A percentile compares a stretch with the other conserved stretches of the same genome.
Evolutionary conservation across 1,139 yeast species (phyloP).

Genomic region (Keqinozyma sinolaborantium): DNA sequence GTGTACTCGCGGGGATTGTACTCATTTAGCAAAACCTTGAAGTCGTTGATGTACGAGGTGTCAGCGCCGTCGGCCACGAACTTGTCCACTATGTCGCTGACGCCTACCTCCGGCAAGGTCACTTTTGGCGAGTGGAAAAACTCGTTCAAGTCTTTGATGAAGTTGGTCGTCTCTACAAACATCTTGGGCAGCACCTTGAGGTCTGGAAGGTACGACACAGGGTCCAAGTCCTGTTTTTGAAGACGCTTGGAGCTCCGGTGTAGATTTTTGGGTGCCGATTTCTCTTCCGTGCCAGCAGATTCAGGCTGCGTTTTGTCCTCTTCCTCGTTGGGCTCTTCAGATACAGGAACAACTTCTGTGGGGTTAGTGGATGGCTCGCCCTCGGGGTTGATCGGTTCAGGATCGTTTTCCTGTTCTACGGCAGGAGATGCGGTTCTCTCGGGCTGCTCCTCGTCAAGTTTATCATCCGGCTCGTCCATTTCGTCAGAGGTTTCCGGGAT

Average conservation of each 20-base stretch:
- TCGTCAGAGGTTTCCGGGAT: constrained; percentile 3
- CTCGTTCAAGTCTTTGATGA: constrained; percentile 18
- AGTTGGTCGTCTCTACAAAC: constrained; percentile 22
- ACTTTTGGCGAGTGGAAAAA: constrained; percentile 9
- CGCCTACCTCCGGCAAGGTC: constrained; percentile 1
- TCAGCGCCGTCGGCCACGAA: constrained; percentile 13
- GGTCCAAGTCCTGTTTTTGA: constrained; percentile 19
- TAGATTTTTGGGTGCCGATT: constrained; percentile 15
- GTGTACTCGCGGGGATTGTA: constrained; percentile 19
- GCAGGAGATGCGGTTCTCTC: constrained; percentile 1
- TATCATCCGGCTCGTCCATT: constrained; percentile 20
- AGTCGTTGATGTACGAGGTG: constrained; percentile 19
- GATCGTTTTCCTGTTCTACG: constrained; percentile 9
- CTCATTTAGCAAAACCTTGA: constrained; percentile 18
- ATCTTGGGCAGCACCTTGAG: constrained; percentile 16
- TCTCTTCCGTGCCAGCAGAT: constrained; percentile 8
- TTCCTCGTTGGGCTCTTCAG: constrained; percentile 3
- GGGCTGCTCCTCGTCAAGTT: constrained; percentile 3
- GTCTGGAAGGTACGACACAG: constrained; percentile 9
- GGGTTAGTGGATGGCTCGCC: background rate
- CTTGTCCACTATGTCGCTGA: constrained; percentile 16
- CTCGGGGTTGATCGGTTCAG: constrained; percentile 12
- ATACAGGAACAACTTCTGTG: constrained; percentile 1
- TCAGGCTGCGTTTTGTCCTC: background rate
- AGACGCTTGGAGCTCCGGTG: constrained; percentile 41